Evolutionary conservation across 768 basidiomycete genomes (phyloP), one percentile per base, ranked within the genome.

Genomic region (Boletus speciosus): DNA sequence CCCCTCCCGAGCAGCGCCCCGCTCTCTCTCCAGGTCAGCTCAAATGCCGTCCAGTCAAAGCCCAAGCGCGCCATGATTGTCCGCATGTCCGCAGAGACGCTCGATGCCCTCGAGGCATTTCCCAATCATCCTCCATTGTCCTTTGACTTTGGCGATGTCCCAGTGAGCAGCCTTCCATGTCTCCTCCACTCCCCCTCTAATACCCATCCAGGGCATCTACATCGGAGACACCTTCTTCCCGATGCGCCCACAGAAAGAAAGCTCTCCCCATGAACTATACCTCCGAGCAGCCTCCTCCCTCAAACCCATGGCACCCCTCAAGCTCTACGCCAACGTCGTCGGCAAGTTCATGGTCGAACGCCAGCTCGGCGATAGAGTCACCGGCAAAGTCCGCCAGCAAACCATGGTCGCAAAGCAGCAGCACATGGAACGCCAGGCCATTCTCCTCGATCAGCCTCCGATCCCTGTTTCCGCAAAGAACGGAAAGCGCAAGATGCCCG

Each of bases 21-120:
- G 10, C 76, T 89, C 41, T 75, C 84, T 9, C 77, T 91, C 40
- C 78, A 83, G 40, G 81, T 83, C 32, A 76, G 78, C 61, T 75
- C 82, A 1, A 73, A 80, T 56, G 73, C 79, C 0, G 65, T 78
- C 34, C 80, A 81, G 34, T 76, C 84, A 4, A 81, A 79, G 55
- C 82, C 83, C 12, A 89, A 88, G 74, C 78, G 79, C 25, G 89
- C 88, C 45, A 84, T 90, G 81, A 74, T 91, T 47, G 79, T 91
- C 38, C 84, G 87, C 52, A 77, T 91, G 79, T 82, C 89, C 5
- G 76, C 80, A 34, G 85, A 88, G 67, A 82, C 85, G 0, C 75
- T 90, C 55, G 83, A 88, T 51, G 84, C 85, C 1, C 79, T 90
- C 40, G 79, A 83, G 40, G 72, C 76, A 0, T 69, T 68, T 29